Base-by-base conservation (phyloP, 2,329 filamentous ascomycete genomes). In the Colletotrichum chlorophyti region DNA sequence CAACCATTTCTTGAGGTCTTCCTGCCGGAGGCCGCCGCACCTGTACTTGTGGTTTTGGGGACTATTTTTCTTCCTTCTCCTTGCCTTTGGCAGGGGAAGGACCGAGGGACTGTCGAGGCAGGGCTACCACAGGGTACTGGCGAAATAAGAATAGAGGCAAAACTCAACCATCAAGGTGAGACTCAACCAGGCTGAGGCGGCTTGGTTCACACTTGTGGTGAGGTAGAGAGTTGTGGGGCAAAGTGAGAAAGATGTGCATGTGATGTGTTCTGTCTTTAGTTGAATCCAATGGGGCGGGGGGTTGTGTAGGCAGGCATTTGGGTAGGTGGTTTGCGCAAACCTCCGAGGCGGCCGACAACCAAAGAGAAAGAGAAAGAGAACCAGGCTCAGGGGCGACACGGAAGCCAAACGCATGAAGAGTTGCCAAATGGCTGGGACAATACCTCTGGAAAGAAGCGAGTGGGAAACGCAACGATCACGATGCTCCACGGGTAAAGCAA, bases 201-300 rank as follows among this genome's bases (percentile, higher is more conserved):
- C 5, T 12, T 9, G 9, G 8, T 8, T 29, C 14, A 40, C 12
- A 29, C 34, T 23, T 23, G 46, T 8, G 12, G 17, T n/a, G 6
- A 38, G 15, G 24, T 3, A 38, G 23, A 38, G 23, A 29, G 15
- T 38, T 46, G 24, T 14, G 15, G 8, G 31, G 21, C 5, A 10
- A 40, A 17, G 31, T 35, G 31, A 34, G 15, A 21, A 17, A 48
- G 45, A 15, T 37, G 45, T 17, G 23, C n/a, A n/a, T n/a, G n/a
- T n/a, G n/a, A n/a, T n/a, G n/a, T n/a, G n/a, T n/a, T n/a, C n/a
- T n/a, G n/a, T n/a, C n/a, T n/a, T n/a, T n/a, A n/a, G 52, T 51
- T 37, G 47, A 45, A 52, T 52, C 31, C 52, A 57, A n/a, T n/a
- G n/a, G 38, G 53, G 31, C 52, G 53, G 31, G 42, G 17, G 24